Base-by-base conservation (phyloP, 208 protist genomes). In the Crithidia fasciculata region DNA sequence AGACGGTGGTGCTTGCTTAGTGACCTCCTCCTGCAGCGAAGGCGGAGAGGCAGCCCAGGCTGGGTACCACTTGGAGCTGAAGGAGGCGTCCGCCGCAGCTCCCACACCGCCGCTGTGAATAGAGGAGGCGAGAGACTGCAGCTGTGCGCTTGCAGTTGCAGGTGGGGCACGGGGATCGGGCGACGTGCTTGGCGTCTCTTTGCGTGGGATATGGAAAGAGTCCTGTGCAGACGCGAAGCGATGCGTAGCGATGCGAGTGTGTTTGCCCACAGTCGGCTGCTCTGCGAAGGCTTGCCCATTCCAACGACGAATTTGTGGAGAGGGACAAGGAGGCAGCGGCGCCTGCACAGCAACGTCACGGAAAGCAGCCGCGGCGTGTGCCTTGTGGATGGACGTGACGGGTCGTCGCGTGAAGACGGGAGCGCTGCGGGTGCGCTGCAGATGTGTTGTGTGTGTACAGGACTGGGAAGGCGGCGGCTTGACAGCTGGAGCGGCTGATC, bases 381-480 rank as follows among this genome's bases (percentile, higher is more conserved):
- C 45, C 12, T 13, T 49, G 57, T 19, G 7, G 3, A 49, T 16
- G 5, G 36, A 36, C 36, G 57, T 47, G 5, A 73, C 47, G 3
- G 37, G n/a, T 15, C 58, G 71, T n/a, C 43, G 52, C 19, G 60
- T 58, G n/a, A 69, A 76, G 10, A 36, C 16, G 16, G 71, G 60
- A 19, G 58, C 61, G 36, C 71, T 69, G 28, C 50, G 40, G 1
- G 65, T 70, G 41, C 65, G 65, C 41, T 60, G 40, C n/a, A 61
- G 36, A 1, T 28, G 57, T 28, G 28, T 28, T 28, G 0, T 28
- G 28, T 28, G 28, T 28, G 28, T 28, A 28, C 28, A 28, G 28
- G 28, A 28, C 28, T 28, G 28, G 28, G 28, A 28, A 28, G 28
- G 28, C 1, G 28, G 1, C 28, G 28, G 28, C 28, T 28, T 28